Percentiles rank a stretch among this genome's conserved stretches.
Conservation (phyloP, 176 grass and related monocot species). For the Lolium perenne region DNA sequence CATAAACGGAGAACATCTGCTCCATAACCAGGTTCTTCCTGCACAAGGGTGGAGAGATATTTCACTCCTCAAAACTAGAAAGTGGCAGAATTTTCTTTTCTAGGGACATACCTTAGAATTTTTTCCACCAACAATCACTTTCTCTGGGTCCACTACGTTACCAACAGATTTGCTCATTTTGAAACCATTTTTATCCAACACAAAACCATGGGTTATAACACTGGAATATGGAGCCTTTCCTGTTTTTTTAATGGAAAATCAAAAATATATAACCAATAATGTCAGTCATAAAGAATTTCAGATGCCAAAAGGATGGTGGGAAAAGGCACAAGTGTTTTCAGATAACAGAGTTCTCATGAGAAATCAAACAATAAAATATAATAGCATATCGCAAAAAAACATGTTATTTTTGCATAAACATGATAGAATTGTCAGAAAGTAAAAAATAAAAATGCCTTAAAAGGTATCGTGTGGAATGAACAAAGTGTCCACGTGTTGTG, state of each 20-base stretch:
- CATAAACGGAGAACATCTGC: constrained; percentile 95
- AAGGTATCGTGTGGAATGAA: constrained; percentile 34
- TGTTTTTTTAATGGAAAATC: constrained; percentile 47
- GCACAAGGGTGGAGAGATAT: constrained; percentile 28
- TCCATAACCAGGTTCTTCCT: constrained; percentile 93
- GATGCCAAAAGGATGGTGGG: not conserved
- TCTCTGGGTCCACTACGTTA: constrained; percentile 85
- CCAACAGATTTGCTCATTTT: constrained; percentile 99
- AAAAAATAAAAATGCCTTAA: not conserved
- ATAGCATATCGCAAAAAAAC: not conserved
- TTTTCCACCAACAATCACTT: constrained; percentile 89
- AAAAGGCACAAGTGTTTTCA: constrained; percentile 22
- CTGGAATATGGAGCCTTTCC: constrained; percentile 89
- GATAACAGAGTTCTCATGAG: not conserved
- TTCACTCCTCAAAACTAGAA: constrained; percentile 38
- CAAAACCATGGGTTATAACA: constrained; percentile 96
- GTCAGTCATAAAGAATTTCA: constrained; percentile 18
- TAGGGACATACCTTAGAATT: constrained; percentile 67
- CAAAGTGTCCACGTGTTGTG: not conserved
- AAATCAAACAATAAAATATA: constrained; percentile 29
- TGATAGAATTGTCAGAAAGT: not conserved
- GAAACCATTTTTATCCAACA: constrained; percentile 89
- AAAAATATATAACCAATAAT: constrained; percentile 16
- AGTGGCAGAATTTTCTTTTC: constrained; percentile 19
- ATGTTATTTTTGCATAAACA: not conserved